These are phyloP conservation scores for Candida ascalaphidarum DNA, from an alignment of 805 yeast genomes.

Conservation along the genomic window DNA sequence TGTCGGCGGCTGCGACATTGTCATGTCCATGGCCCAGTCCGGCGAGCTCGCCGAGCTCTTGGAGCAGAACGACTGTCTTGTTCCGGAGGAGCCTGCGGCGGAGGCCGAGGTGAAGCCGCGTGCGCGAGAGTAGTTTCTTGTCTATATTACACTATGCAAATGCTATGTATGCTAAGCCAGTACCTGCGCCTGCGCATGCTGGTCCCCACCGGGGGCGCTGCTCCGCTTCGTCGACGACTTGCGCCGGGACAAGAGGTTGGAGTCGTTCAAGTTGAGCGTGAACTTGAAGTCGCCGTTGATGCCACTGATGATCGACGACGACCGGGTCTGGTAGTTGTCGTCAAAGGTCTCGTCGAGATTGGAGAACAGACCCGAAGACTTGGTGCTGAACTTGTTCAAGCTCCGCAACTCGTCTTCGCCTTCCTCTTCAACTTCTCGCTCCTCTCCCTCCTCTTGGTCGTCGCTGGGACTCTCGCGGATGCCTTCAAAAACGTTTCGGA, in stretches of 20 bases:
- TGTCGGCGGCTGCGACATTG: slow-evolving; percentile 95
- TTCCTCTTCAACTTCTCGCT: slow-evolving; percentile 7
- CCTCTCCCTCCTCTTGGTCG: slow-evolving; percentile 7
- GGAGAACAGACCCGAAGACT: slow-evolving; percentile 2
- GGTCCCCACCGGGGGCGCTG: not conserved
- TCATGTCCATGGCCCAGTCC: slow-evolving; percentile 79
- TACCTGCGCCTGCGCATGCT: no score
- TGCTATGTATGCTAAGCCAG: no score
- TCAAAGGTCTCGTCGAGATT: slow-evolving; percentile 5
- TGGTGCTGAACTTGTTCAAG: slow-evolving; percentile 2
- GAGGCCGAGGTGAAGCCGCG: slow-evolving; percentile 27
- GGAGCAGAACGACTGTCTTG: slow-evolving; percentile 69
- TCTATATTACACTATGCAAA: no score
- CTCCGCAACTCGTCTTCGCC: slow-evolving; percentile 7
- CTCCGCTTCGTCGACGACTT: slow-evolving; percentile 18
- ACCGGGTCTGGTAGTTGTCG: slow-evolving; percentile 26
- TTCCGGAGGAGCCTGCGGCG: slow-evolving; percentile 61
- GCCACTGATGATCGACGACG: slow-evolving; percentile 31
- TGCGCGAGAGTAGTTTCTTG: slow-evolving; percentile 15
- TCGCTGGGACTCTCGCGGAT: slow-evolving; percentile 2
- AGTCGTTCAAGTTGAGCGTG: slow-evolving; percentile 55
- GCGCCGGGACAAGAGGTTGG: slow-evolving; percentile 55
- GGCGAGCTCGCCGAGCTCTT: slow-evolving; percentile 88
- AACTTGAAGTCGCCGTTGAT: slow-evolving; percentile 37
- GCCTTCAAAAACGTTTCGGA: slow-evolving; percentile 20